Evolutionary conservation across 176 grass and related monocot genomes (phyloP), one percentile per base, ranked within the genome.

Genomic region (Oryza longistaminata): DNA sequence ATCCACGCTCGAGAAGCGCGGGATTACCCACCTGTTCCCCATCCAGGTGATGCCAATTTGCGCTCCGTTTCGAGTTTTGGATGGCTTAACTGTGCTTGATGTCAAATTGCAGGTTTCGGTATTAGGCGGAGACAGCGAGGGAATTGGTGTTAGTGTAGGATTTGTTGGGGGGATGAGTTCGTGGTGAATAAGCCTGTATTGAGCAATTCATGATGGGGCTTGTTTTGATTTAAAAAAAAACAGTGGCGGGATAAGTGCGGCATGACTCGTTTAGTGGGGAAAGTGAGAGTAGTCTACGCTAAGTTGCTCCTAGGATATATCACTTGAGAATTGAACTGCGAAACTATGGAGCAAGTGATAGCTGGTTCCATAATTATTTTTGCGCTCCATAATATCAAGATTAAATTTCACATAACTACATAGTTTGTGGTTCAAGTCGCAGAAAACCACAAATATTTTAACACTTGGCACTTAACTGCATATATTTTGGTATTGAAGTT

Each of bases 1-100:
- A 8, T 82, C 50, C 71, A 88, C 87, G 14, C 88, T 99, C 83
- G 93, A 92, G 83, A 91, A 96, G 84, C 93, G 91, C 14, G 96
- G 93, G 9, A 99, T 99, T 74, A 99, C 91, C 8, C 90, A 86
- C 58, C 90, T 99, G 31, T 99, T 99, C 84, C 96, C 96, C 10
- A 99, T 99, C 79, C 96, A 99, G 93, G 96, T 99, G 69, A 77
- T 2, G 19, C 29, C 1, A 61, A 4, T 34, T 34, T 39, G 2
- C 9, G 39, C 0, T 2, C 11, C 67, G n/a, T 74, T 5, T 55
- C 12, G 9, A 29, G 27, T 66, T 37, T 26, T 37, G 16, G 8
- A 22, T 66, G 0, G 5, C 2, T 85, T 27, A 75, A 31, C 2
- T 46, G 44, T 8, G 25, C 11, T 46, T 13, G 7, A 14, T 26